These are phyloP conservation scores for Ceratocystis cubensis DNA, from an alignment of 2,329 filamentous ascomycete species.

Conservation along the genomic window DNA sequence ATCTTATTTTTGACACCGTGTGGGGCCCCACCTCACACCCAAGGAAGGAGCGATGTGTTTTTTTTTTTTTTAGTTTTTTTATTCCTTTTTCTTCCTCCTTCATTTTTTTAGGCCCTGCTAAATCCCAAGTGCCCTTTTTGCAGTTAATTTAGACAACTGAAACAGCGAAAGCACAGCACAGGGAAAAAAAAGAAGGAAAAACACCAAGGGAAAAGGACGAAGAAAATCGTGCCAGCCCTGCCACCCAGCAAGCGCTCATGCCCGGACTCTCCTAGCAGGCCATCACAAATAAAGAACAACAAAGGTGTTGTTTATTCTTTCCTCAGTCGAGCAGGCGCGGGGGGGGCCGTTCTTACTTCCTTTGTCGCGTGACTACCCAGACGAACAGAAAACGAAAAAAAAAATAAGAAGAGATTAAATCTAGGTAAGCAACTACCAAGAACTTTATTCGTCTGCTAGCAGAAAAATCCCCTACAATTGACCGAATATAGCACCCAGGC, in stretches of 20 bases:
- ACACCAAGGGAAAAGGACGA: not conserved
- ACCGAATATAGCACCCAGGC: not conserved
- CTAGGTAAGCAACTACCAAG: not conserved
- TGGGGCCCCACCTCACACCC: not conserved
- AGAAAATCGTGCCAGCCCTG: not conserved
- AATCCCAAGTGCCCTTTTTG: not conserved
- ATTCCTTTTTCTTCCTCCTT: no score
- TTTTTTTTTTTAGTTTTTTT: not conserved
- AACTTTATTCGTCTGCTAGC: not conserved
- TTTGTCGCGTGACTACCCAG: not conserved
- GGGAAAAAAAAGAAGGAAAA: not conserved
- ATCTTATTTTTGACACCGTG: constrained; percentile 6
- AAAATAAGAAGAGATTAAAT: not conserved
- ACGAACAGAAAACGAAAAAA: not conserved
- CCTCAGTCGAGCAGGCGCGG: not conserved
- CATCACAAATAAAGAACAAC: constrained; percentile 1
- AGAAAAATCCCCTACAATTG: constrained; percentile 7
- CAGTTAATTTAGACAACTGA: not conserved
- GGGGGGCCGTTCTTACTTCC: not conserved
- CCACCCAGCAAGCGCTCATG: not conserved
- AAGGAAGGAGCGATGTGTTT: not conserved
- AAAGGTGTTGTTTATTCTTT: not conserved
- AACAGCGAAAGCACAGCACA: not conserved
- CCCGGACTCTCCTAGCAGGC: not conserved
- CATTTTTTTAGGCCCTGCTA: not conserved